phyloP scores from a whole-genome alignment of 2,329 filamentous ascomycete genomes.

The Tolypocladium tropicale region DNA sequence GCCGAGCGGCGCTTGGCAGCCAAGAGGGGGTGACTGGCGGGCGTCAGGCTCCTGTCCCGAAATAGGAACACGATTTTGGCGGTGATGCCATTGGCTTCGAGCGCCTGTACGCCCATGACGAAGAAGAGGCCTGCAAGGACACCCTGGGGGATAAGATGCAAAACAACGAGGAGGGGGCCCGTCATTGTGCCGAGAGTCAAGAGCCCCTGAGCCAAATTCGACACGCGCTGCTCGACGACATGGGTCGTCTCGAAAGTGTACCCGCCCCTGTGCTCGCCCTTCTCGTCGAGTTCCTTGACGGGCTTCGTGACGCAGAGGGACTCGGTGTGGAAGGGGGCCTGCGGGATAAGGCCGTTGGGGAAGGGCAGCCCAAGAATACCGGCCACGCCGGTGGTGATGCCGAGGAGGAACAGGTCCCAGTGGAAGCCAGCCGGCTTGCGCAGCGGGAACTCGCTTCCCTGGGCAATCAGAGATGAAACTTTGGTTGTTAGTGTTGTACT shows the following conservation, averaged over 20 bases:
- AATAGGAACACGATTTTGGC: conserved; percentile 61
- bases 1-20: conserved; percentile 49
- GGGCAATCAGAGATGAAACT: conserved; percentile 75
- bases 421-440: conserved; percentile 76
- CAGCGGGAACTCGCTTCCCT: conserved; percentile 74
- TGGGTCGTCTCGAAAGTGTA: conserved; percentile 42
- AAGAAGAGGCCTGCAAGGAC: conserved; percentile 77
- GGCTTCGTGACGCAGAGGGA: conserved; percentile 62
- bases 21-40: conserved; percentile 46
- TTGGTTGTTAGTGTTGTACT: neutral
- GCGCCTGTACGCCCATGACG: conserved; percentile 72
- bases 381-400: conserved; percentile 64
- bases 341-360: conserved; percentile 74
- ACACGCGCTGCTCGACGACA: conserved; percentile 69
- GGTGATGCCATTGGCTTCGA: conserved; percentile 69
- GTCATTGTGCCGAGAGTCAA: conserved; percentile 72
- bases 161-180: conserved; percentile 59
- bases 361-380: conserved; percentile 70
- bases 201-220: conserved; percentile 68
- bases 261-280: conserved; percentile 44
- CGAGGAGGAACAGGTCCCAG: conserved; percentile 76
- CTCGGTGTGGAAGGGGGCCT: conserved; percentile 73
- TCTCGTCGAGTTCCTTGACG: conserved; percentile 41
- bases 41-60: conserved; percentile 54
- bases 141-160: conserved; percentile 70